Percentiles rank a stretch among this genome's conserved stretches.
phyloP scores from a whole-genome alignment of 805 yeast genomes.

The Kodamaea lidongshanica region DNA sequence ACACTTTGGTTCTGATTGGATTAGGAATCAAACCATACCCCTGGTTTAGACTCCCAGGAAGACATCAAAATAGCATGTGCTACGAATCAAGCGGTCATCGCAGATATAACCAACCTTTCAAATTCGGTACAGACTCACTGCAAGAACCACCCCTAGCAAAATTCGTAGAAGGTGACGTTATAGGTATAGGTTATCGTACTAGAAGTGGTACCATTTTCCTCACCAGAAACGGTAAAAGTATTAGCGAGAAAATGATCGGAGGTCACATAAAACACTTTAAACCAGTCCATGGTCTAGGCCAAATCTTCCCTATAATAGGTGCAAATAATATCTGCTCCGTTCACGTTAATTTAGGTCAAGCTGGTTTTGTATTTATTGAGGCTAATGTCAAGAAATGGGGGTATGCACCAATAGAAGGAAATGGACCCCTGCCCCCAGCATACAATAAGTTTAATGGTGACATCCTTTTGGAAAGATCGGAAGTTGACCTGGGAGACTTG shows the following conservation, averaged over 20 bases:
- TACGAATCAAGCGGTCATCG: conserved; percentile 83
- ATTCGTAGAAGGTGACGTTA: conserved; percentile 76
- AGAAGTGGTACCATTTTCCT: conserved; percentile 83
- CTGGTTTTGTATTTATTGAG: conserved; percentile 85
- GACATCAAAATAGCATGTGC: conserved; percentile 77
- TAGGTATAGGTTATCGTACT: conserved; percentile 85
- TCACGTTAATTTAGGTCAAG: conserved; percentile 86
- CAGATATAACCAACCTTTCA: conserved; percentile 73
- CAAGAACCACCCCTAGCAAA: conserved; percentile 51
- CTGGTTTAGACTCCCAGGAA: conserved; percentile 86
- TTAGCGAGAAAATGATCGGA: conserved; percentile 74
- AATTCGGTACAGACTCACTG: conserved; percentile 15
- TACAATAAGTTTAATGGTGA: conserved; percentile 77
- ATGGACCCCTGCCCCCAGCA: conserved; percentile 89
- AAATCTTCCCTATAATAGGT: conserved; percentile 83
- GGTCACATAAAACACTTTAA: conserved; percentile 73
- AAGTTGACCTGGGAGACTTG: conserved; percentile 44
- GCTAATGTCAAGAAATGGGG: conserved; percentile 96
- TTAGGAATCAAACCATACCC: conserved; percentile 87
- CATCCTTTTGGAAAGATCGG: conserved; percentile 63
- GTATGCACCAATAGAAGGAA: conserved; percentile 83
- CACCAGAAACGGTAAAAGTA: conserved; percentile 88
- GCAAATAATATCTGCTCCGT: conserved; percentile 73
- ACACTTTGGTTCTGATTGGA: conserved; percentile 65
- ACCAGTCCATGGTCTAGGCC: conserved; percentile 33